Evolutionary conservation across 108 stramenopile genomes (phyloP).

Genomic region (Stephanodiscus minutulus): DNA sequence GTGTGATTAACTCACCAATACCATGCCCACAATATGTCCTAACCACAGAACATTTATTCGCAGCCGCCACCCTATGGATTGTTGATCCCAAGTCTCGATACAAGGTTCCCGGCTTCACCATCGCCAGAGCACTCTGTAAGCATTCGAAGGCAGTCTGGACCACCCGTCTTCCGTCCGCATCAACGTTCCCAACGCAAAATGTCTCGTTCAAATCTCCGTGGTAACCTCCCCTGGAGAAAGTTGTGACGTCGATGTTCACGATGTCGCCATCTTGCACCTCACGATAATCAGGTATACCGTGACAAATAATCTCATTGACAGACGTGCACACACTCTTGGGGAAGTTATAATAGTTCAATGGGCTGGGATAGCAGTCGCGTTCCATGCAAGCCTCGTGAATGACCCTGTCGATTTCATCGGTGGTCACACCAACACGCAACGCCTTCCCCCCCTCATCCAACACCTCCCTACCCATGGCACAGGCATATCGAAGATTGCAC

Average conservation of each 20-base stretch:
- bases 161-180: constrained; percentile 72
- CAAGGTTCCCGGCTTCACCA: constrained; percentile 86
- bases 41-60: constrained; percentile 80
- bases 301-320: constrained; percentile 98
- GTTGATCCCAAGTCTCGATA: constrained; percentile 92
- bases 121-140: constrained; percentile 63
- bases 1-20: constrained; percentile 59
- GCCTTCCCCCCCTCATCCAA: constrained; percentile 92
- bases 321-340: constrained; percentile 97
- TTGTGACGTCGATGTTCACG: constrained; percentile 97
- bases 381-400: constrained; percentile 92
- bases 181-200: constrained; percentile 93
- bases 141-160: constrained; percentile 87
- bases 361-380: constrained; percentile 94
- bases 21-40: constrained; percentile 97
- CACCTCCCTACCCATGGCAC: constrained; percentile 94
- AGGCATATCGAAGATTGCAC: constrained; percentile 86
- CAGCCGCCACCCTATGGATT: constrained; percentile 75
- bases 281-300: constrained; percentile 90
- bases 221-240: constrained; percentile 88
- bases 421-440: constrained; percentile 91
- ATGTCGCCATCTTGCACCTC: constrained; percentile 97
- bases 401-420: constrained; percentile 97
- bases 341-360: constrained; percentile 97
- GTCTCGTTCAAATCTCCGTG: constrained; percentile 99